phyloP scores from a whole-genome alignment of 129 eudicot species.

The Glebionis coronaria region DNA sequence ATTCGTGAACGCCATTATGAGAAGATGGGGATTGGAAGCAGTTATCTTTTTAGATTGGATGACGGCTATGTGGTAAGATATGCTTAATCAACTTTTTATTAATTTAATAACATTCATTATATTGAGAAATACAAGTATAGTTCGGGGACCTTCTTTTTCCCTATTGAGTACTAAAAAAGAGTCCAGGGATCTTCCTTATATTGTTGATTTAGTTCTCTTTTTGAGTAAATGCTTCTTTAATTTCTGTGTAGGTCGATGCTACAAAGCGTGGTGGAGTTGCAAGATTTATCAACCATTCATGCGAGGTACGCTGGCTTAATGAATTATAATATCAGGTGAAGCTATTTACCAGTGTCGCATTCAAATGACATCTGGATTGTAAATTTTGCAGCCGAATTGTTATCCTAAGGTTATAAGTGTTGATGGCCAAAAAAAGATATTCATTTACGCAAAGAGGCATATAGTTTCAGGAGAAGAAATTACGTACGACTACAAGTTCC shows the following conservation, averaged over 20 bases:
- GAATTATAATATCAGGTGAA: conserved; percentile 9
- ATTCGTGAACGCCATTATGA: conserved; percentile 88
- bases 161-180: background rate
- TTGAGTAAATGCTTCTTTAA: background rate
- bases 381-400: conserved; percentile 83
- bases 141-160: background rate
- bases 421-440: conserved; percentile 94
- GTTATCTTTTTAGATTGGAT: conserved; percentile 95
- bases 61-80: conserved; percentile 97
- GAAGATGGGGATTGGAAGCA: conserved; percentile 98
- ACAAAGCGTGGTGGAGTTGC: conserved; percentile 98
- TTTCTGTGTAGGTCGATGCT: conserved; percentile 81
- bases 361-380: background rate
- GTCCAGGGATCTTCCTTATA: conserved; percentile 4
- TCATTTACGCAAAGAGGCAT: conserved; percentile 87
- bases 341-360: conserved; percentile 3
- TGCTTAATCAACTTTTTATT: conserved; percentile 10
- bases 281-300: conserved; percentile 95
- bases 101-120: background rate
- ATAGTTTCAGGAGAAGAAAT: conserved; percentile 91
- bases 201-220: background rate
- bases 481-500: conserved; percentile 94
- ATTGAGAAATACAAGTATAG: background rate
- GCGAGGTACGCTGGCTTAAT: conserved; percentile 64
- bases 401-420: conserved; percentile 88